Base-by-base conservation (phyloP, 202 grass and related monocot genomes). In the Eragrostis tef region DNA sequence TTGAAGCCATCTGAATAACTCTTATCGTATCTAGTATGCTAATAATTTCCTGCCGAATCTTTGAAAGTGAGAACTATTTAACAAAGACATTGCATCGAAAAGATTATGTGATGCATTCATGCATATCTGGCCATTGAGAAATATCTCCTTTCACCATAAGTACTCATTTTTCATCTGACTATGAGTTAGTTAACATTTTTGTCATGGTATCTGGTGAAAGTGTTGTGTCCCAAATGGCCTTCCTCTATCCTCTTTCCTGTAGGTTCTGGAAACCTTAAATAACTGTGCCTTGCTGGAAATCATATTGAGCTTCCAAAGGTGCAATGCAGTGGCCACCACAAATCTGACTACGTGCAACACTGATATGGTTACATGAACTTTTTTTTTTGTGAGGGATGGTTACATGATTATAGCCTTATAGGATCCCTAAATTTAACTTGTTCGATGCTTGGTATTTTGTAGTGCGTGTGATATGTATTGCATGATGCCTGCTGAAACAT, bases 191-290 rank as follows among this genome's bases (percentile, higher is more conserved):
- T 45, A 66, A 69, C n/a, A 17, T 77, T 69, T 50, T 31, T 70
- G 5, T 25, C 39, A 48, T 70, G 36, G 58, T 60, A 17, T 76
- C 39, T 39, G 34, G 49, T 70, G 21, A 42, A 59, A 77, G 24
- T 47, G 12, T 68, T 10, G 25, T 84, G 7, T 60, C 25, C 24
- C 21, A 22, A 75, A 16, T 75, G 25, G 36, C 42, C 24, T 45
- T 59, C 14, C 17, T 60, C 25, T 68, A 68, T 7, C 36, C 24
- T 58, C 34, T 39, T 39, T 2, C 34, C 5, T 68, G 17, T 58
- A 27, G 25, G 56, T 69, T 3, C n/a, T 67, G 47, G 63, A 67
- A 79, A 67, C 47, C 58, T 77, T 47, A 9, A 49, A 64, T 48
- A 49, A 43, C 17, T n/a, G 24, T 77, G 42, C 29, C 39, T 74